These are phyloP conservation scores for Phoma herbarum DNA, from an alignment of 2,329 filamentous ascomycete species.

Conservation along the genomic window DNA sequence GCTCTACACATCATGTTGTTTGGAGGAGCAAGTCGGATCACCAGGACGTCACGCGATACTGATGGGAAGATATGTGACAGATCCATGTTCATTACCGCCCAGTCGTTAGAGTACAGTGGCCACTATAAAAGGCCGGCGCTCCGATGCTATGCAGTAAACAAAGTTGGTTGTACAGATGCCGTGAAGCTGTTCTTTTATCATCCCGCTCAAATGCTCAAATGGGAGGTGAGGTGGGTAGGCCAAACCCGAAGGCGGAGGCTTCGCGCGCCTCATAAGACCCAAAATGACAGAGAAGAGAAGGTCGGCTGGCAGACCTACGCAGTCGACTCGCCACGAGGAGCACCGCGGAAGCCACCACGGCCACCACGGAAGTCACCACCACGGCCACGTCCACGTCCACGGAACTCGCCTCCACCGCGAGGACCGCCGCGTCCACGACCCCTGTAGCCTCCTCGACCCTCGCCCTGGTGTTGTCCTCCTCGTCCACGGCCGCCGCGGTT, in stretches of 20 bases:
- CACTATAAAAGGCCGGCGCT: constrained; percentile 44
- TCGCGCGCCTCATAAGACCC: constrained; percentile 23
- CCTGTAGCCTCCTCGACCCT: constrained; percentile 63
- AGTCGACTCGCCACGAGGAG: constrained; percentile 39
- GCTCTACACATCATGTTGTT: no score
- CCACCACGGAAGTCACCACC: constrained; percentile 55
- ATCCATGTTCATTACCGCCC: constrained; percentile 24
- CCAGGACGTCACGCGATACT: neutral
- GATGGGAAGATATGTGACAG: constrained; percentile 2
- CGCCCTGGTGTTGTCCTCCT: constrained; percentile 46
- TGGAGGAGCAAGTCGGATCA: no score
- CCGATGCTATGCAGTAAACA: constrained; percentile 52
- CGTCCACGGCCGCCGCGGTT: constrained; percentile 60
- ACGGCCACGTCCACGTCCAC: constrained; percentile 54
- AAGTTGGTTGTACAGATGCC: constrained; percentile 43
- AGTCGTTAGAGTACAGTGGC: constrained; percentile 43
- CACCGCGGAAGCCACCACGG: constrained; percentile 51
- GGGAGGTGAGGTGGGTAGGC: constrained; percentile 26
- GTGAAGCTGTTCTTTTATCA: constrained; percentile 33
- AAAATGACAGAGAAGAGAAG: constrained; percentile 22
- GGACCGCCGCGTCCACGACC: constrained; percentile 60
- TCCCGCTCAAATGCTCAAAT: constrained; percentile 38
- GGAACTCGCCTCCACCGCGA: constrained; percentile 50
- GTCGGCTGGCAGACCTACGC: constrained; percentile 19
- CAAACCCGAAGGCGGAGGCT: constrained; percentile 24